These are phyloP conservation scores for Geotrichum ghanense DNA, from an alignment of 805 yeast genomes.

Conservation along the genomic window DNA sequence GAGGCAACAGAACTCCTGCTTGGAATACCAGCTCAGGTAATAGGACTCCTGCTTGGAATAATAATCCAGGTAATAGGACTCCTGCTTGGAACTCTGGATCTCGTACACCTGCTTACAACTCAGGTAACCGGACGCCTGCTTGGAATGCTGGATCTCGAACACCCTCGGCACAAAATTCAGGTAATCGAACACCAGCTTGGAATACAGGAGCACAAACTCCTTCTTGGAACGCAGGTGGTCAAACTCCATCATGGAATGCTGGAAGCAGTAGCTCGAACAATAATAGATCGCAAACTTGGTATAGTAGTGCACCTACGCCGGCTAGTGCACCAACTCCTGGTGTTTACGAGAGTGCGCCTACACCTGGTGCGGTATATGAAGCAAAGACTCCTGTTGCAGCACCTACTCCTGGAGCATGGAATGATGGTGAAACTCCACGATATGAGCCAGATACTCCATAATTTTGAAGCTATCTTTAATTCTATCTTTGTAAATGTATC, in stretches of 20 bases:
- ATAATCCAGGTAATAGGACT: conserved; percentile 28
- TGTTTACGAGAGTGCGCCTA: conserved; percentile 32
- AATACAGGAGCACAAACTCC: conserved; percentile 10
- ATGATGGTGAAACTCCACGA: conserved; percentile 23
- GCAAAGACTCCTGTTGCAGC: conserved; percentile 29
- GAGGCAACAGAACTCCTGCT: conserved; percentile 4
- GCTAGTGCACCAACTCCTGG: conserved; percentile 27
- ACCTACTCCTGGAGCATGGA: conserved; percentile 26
- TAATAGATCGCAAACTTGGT: conserved; percentile 24
- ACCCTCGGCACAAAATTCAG: conserved; percentile 25
- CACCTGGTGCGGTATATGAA: conserved; percentile 28
- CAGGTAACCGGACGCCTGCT: conserved; percentile 25
- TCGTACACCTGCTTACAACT: conserved; percentile 36
- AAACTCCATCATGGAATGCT: conserved; percentile 18
- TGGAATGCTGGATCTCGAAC: conserved; percentile 26
- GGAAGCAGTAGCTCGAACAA: conserved; percentile 16
- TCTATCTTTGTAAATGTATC: too few species aligned
- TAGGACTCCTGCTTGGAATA: conserved; percentile 6
- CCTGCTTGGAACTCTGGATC: conserved; percentile 34
- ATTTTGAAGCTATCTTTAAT: too few species aligned
- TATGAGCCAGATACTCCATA: conserved; percentile 20
- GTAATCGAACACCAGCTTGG: conserved; percentile 23
- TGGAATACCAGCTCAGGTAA: conserved; percentile 16
- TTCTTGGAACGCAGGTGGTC: conserved; percentile 29
- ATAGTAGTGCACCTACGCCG: conserved; percentile 24